Conservation (phyloP, 2,329 filamentous ascomycete genomes). For the Xylariales sp. region DNA sequence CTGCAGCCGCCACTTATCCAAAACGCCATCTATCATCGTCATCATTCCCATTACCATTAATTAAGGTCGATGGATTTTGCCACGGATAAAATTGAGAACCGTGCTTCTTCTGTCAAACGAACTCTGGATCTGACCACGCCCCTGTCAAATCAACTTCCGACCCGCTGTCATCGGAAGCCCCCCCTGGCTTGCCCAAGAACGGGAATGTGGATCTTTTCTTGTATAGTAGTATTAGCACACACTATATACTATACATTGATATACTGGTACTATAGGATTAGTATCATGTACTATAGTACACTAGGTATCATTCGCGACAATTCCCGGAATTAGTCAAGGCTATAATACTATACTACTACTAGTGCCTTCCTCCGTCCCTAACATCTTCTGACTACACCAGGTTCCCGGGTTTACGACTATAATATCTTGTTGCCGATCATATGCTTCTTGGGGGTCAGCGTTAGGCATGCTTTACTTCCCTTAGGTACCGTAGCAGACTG, state of each 20-base stretch:
- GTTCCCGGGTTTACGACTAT: conserved; percentile 32
- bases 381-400: conserved; percentile 35
- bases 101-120: conserved; percentile 42
- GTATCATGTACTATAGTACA: no score
- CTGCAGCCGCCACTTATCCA: conserved; percentile 22
- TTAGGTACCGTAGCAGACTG: not conserved
- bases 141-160: conserved; percentile 43
- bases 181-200: conserved; percentile 34
- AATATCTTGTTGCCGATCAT: conserved; percentile 23
- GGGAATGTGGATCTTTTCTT: conserved; percentile 14
- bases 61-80: conserved; percentile 11
- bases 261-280: no score
- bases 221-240: no score
- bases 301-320: conserved; percentile 46
- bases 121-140: conserved; percentile 42
- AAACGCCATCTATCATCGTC: conserved; percentile 2
- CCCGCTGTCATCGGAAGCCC: conserved; percentile 41
- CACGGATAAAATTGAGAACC: conserved; percentile 31
- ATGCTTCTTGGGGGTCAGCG: conserved; percentile 6
- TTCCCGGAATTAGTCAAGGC: conserved; percentile 47
- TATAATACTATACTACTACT: conserved; percentile 6
- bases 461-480: not conserved
- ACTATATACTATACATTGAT: no score
- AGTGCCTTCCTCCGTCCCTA: conserved; percentile 12
- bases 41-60: conserved; percentile 8